Evolutionary conservation across 2,329 filamentous ascomycete species (phyloP), one percentile per base, ranked within the genome.

Genomic region (Xylariaceae sp.): DNA sequence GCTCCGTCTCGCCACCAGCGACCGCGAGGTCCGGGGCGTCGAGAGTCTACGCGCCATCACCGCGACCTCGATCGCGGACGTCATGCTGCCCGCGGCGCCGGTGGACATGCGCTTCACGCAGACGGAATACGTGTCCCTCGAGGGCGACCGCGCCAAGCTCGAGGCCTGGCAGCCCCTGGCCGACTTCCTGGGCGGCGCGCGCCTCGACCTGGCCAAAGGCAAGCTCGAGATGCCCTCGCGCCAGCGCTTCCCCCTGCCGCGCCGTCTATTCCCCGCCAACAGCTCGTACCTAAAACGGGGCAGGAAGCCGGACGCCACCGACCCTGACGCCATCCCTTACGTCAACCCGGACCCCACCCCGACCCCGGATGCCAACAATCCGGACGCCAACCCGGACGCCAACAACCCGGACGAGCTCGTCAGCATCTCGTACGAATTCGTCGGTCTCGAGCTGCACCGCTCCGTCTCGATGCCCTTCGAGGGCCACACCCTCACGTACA

Each of bases 371-470:
- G n/a, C n/a, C n/a, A n/a, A n/a, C n/a, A n/a, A n/a, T n/a, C n/a
- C n/a, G n/a, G n/a, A n/a, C n/a, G n/a, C n/a, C n/a, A n/a, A n/a
- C n/a, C n/a, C 19, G 23, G 23, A 26, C 4, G 4, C 4, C 9
- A 2, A 7, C 10, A 23, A 44, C 54, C 32, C 20, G n/a, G 29
- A 56, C 20, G 23, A 50, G 20, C 50, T 48, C 49, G 20, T 44
- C 19, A 62, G 23, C 56, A 75, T 63, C 52, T 56, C 64, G 12
- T 79, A 79, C 69, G 58, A 74, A 16, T 83, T 84, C 66, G 73
- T 75, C 46, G 81, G 81, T 7, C 72, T 83, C 1, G 81, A 86
- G 63, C 72, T 85, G 40, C 80, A 78, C 44, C 79, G 80, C 54
- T 69, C 73, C 20, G 69, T 79, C 45, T 71, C 77, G 9, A 69